These are phyloP conservation scores for Metschnikowia cubensis DNA, from an alignment of 805 yeast genomes.

Conservation along the genomic window DNA sequence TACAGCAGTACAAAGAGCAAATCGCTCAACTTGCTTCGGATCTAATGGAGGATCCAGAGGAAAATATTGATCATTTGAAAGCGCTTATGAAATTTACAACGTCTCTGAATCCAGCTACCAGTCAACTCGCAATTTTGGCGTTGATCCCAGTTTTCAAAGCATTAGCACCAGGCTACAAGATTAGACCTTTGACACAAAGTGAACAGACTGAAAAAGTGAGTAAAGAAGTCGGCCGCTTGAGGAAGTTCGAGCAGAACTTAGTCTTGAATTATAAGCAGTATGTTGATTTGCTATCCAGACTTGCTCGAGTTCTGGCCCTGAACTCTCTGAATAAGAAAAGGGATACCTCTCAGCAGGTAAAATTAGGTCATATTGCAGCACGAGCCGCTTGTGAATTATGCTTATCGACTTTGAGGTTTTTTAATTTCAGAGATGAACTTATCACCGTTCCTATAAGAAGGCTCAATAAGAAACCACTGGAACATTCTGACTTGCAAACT, in stretches of 20 bases:
- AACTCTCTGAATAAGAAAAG: constrained; percentile 35
- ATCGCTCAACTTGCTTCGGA: constrained; percentile 77
- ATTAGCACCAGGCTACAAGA: constrained; percentile 83
- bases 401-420: constrained; percentile 61
- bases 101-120: constrained; percentile 61
- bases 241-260: constrained; percentile 78
- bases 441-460: constrained; percentile 64
- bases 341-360: constrained; percentile 31
- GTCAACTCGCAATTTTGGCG: constrained; percentile 71
- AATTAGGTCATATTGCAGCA: constrained; percentile 56
- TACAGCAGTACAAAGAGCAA: constrained; percentile 68
- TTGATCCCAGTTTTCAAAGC: constrained; percentile 80
- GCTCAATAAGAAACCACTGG: constrained; percentile 56
- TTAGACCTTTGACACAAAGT: constrained; percentile 74
- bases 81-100: constrained; percentile 67
- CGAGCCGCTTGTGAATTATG: constrained; percentile 76
- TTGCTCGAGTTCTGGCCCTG: constrained; percentile 37
- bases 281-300: constrained; percentile 49
- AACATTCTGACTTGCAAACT: constrained; percentile 41
- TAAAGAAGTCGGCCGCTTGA: constrained; percentile 71
- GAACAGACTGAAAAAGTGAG: constrained; percentile 81
- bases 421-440: constrained; percentile 78
- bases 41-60: constrained; percentile 86
- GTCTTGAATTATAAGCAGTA: constrained; percentile 67
- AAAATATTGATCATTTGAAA: constrained; percentile 59